Conservation (phyloP, 2,329 filamentous ascomycete species). For the Didymosphaeria variabile region DNA sequence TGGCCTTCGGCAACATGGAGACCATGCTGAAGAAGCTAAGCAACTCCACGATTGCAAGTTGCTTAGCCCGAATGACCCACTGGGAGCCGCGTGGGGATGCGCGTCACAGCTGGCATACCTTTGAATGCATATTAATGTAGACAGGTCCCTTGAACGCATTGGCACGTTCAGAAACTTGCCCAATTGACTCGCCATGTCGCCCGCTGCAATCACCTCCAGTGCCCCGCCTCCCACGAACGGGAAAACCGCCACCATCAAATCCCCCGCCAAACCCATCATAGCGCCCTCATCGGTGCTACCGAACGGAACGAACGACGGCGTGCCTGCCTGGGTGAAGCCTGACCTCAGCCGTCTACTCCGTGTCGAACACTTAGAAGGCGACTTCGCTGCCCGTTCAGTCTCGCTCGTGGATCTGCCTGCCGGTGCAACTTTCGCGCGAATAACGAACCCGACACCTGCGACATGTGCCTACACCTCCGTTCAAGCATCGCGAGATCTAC, state of each 20-base stretch:
- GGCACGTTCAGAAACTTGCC: background rate
- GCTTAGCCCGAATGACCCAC: conserved; percentile 3
- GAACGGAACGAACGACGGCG: conserved; percentile 18
- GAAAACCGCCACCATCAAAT: conserved; percentile 25
- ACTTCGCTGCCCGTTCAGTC: conserved; percentile 55
- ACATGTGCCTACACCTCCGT: conserved; percentile 62
- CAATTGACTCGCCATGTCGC: conserved; percentile 33
- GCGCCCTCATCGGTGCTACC: conserved; percentile 27
- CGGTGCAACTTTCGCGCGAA: conserved; percentile 60
- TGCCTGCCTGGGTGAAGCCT: conserved; percentile 49
- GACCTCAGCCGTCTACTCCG: conserved; percentile 51
- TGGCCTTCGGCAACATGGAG: conserved; percentile 16
- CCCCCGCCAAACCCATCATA: conserved; percentile 30
- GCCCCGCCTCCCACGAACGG: conserved; percentile 29
- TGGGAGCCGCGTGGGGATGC: background rate
- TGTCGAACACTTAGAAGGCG: conserved; percentile 50
- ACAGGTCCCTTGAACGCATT: background rate
- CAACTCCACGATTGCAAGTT: conserved; percentile 11
- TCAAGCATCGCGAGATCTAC: conserved; percentile 57
- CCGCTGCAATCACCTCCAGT: conserved; percentile 35
- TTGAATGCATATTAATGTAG: conserved; percentile 13
- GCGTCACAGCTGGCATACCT: background rate
- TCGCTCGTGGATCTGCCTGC: conserved; percentile 61
- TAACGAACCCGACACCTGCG: conserved; percentile 57
- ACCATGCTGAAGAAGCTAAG: conserved; percentile 10